Evolutionary conservation across 1,139 yeast species (phyloP).

Genomic region (Komagataea norvegica): DNA sequence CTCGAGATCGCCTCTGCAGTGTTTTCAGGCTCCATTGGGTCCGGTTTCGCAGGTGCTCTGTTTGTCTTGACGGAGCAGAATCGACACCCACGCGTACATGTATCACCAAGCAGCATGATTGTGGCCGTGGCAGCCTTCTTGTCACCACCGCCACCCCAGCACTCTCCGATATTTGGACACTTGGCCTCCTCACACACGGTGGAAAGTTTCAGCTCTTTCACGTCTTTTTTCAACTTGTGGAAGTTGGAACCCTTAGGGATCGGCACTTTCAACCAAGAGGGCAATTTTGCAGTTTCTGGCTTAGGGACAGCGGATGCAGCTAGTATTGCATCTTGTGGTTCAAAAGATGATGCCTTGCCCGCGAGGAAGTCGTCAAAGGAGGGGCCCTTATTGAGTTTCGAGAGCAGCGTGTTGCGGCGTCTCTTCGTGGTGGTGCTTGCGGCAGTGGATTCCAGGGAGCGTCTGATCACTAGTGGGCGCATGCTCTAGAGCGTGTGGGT

Average conservation of each 20-base stretch:
- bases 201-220: conserved; percentile 80
- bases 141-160: conserved; percentile 89
- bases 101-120: conserved; percentile 96
- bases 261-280: conserved; percentile 91
- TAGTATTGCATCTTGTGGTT: conserved; percentile 61
- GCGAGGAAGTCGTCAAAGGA: conserved; percentile 86
- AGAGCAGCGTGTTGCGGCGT: conserved; percentile 42
- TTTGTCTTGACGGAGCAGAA: conserved; percentile 96
- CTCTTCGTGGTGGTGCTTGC: conserved; percentile 14
- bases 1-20: conserved; percentile 96
- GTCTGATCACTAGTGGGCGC: conserved; percentile 3
- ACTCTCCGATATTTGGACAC: conserved; percentile 98
- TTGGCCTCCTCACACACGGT: conserved; percentile 98
- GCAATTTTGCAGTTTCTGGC: conserved; percentile 44
- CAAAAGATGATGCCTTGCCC: conserved; percentile 68
- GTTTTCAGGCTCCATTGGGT: conserved; percentile 95
- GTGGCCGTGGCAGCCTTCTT: conserved; percentile 98
- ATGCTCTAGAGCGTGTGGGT: no score
- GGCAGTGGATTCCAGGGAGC: conserved; percentile 6
- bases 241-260: conserved; percentile 89
- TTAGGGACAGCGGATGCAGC: conserved; percentile 42
- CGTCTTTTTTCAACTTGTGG: conserved; percentile 76
- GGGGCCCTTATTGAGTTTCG: conserved; percentile 83
- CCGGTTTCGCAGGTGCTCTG: conserved; percentile 81
- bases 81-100: conserved; percentile 97